A percentile compares a stretch with the other conserved stretches of the same genome.
Evolutionary conservation across 257 asterid genomes (phyloP).

Genomic region (Fraxinus pennsylvanica): DNA sequence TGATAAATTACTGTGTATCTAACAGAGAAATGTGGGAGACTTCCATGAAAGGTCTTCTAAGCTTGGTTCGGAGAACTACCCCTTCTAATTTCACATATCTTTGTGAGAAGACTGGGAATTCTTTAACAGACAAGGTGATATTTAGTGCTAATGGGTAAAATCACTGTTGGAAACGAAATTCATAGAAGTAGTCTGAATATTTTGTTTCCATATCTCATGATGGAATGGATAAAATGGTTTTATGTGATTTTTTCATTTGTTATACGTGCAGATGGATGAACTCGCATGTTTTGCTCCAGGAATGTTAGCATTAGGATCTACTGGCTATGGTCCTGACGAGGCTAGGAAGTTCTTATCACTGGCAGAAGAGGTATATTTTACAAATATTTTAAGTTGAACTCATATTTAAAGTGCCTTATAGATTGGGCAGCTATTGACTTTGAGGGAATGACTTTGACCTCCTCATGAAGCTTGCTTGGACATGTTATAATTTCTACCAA

Average conservation of each 20-base stretch:
- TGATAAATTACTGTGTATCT: constrained; percentile 24
- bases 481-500: constrained; percentile 97
- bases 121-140: constrained; percentile 80
- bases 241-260: constrained; percentile 17
- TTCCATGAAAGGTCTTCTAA: constrained; percentile 90
- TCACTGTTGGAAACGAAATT: background rate
- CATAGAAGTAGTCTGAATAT: background rate
- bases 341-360: constrained; percentile 70
- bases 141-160: background rate
- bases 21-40: constrained; percentile 99
- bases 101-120: constrained; percentile 84
- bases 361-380: constrained; percentile 83
- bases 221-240: background rate
- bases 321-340: constrained; percentile 84
- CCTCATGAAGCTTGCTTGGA: constrained; percentile 89
- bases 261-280: constrained; percentile 87
- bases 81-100: constrained; percentile 88
- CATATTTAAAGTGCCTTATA: constrained; percentile 6
- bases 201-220: background rate
- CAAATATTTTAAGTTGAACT: constrained; percentile 19
- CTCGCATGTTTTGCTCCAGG: constrained; percentile 99
- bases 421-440: background rate
- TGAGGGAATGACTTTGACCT: constrained; percentile 26
- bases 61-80: constrained; percentile 90
- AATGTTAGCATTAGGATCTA: constrained; percentile 92